phyloP scores from a whole-genome alignment of 768 basidiomycete genomes.

The Kwoniella sp. region DNA sequence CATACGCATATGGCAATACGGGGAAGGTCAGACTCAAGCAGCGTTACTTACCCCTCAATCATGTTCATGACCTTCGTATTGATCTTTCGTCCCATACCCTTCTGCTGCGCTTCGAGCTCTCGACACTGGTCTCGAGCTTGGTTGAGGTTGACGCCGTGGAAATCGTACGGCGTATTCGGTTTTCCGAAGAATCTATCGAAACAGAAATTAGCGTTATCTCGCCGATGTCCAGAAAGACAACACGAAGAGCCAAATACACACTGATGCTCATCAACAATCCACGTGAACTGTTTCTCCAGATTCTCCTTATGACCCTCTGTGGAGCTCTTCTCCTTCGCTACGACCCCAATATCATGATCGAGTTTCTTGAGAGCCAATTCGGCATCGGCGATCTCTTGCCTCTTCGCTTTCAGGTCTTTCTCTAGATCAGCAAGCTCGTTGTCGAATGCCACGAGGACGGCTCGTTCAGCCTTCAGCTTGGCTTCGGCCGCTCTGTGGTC shows the following conservation, averaged over 20 bases:
- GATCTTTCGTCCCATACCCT: slow-evolving; percentile 89
- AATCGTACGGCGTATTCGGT: slow-evolving; percentile 77
- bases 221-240: no score
- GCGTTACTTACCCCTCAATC: slow-evolving; percentile 76
- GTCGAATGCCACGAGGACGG: slow-evolving; percentile 83
- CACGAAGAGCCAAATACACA: slow-evolving; percentile 56
- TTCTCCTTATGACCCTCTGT: slow-evolving; percentile 62
- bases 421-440: slow-evolving; percentile 83
- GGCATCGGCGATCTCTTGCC: slow-evolving; percentile 67
- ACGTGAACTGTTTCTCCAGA: slow-evolving; percentile 79
- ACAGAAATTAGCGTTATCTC: not conserved
- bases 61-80: slow-evolving; percentile 94
- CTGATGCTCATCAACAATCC: slow-evolving; percentile 88
- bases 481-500: slow-evolving; percentile 67
- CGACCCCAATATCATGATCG: slow-evolving; percentile 68
- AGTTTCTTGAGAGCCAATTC: slow-evolving; percentile 68
- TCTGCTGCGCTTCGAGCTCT: slow-evolving; percentile 75
- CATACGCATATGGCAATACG: not conserved
- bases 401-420: slow-evolving; percentile 76
- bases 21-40: not conserved
- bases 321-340: slow-evolving; percentile 68
- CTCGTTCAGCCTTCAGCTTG: slow-evolving; percentile 79
- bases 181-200: slow-evolving; percentile 76
- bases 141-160: slow-evolving; percentile 65
- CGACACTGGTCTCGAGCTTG: slow-evolving; percentile 66